Evolutionary conservation across 345 rosid genomes (phyloP), one percentile per base, ranked within the genome.

Genomic region (Sisymbrium irio): DNA sequence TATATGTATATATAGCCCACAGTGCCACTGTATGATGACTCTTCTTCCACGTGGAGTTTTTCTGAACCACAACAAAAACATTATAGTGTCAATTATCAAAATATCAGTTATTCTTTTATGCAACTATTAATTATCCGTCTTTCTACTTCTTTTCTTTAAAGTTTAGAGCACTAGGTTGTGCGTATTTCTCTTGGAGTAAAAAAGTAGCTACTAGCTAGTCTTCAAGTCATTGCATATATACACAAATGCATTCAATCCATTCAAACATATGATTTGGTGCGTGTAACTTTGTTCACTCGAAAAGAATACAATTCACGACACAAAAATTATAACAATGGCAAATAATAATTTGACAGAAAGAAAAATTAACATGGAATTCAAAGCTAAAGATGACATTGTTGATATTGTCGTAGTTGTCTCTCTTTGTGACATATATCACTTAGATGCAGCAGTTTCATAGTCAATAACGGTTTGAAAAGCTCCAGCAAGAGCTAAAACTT

Each of bases 401-500:
- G 44, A 2, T 54, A 9, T 47, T 53, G 46, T 51, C 51, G 8
- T 67, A 37, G 22, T 47, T 19, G 70, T 49, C 47, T 37, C 7
- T 65, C 12, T 53, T 7, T 68, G 56, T 35, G 53, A 63, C 47
- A n/a, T 9, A 3, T 42, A 41, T 81, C 76, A 80, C 78, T 83
- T 85, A 61, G 89, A 78, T 42, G 78, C 73, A 18, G 83, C 81
- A 49, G 94, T 70, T 84, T 93, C 90, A 59, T 89, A 84, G 71
- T 87, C 95, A 18, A 93, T 93, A 76, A 89, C 98, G 15, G 92
- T 89, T 85, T 93, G 87, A 55, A 93, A 93, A 18, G 98, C 98
- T 32, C 98, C 97, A 17, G 85, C 98, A 66, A 93, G 76, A 41
- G 97, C 96, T 56, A 65, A 83, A 60, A 93, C 98, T 65, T 85